phyloP scores from a whole-genome alignment of 2,329 filamentous ascomycete species.

The Colletotrichum sublineola region DNA sequence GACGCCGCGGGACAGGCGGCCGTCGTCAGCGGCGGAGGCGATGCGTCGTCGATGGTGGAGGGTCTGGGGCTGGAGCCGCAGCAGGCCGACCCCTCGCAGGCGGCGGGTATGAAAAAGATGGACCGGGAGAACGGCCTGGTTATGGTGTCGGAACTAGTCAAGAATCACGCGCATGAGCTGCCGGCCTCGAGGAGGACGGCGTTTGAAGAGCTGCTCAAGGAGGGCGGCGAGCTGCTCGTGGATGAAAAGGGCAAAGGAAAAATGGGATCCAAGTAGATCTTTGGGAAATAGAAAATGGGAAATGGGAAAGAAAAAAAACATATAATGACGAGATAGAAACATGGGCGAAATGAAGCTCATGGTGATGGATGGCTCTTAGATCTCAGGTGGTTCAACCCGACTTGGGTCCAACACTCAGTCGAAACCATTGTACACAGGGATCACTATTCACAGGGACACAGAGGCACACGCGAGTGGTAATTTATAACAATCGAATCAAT shows the following conservation, averaged over 20 bases:
- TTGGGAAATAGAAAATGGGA: not conserved
- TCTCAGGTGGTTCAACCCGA: not conserved
- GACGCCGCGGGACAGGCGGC: not conserved
- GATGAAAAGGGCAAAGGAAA: conserved; percentile 45
- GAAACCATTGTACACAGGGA: not conserved
- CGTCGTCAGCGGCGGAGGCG: conserved; percentile 7
- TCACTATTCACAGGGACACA: not conserved
- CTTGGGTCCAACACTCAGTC: not conserved
- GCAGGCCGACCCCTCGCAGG: conserved; percentile 59
- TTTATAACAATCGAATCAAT: conserved; percentile 27
- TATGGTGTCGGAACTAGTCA: conserved; percentile 67
- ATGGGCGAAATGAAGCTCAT: no score
- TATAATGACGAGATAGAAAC: not conserved
- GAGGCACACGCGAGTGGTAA: not conserved
- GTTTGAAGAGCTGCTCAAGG: conserved; percentile 64
- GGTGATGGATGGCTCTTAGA: not conserved
- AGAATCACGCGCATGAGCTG: conserved; percentile 57
- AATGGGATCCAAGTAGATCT: not conserved
- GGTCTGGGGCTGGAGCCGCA: conserved; percentile 61
- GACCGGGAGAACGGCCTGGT: conserved; percentile 74
- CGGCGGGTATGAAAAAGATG: conserved; percentile 61
- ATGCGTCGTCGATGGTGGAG: conserved; percentile 47
- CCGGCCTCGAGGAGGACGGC: conserved; percentile 53
- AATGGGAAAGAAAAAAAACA: not conserved
- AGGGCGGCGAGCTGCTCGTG: conserved; percentile 62